Evolutionary conservation across 257 asterid species (phyloP), one percentile per base, ranked within the genome.

Genomic region (Anisodus acutangulus): DNA sequence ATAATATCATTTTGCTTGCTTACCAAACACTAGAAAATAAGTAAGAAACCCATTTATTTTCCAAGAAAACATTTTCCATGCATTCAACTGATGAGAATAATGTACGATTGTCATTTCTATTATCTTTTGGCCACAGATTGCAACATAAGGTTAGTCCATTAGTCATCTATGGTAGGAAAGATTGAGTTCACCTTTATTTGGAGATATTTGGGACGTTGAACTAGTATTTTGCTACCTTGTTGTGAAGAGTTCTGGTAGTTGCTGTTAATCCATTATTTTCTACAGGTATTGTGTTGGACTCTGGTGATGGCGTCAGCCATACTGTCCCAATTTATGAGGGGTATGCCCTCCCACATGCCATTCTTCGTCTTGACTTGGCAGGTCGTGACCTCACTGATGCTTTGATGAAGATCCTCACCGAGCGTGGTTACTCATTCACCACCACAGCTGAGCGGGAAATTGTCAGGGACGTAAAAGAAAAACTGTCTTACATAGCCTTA

Each of bases 261-360:
- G 11, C 11, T 2, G 81, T 63, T 76, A 37, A 76, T 76, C 26
- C 63, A 26, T 82, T 51, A 60, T 57, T 53, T 37, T 54, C 6
- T 80, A 72, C 83, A 89, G 90, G 91, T 81, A 87, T 89, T 39
- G 91, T 89, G 85, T 74, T 89, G 86, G 91, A 89, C 78, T 89
- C 91, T 26, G 91, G 91, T 81, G 91, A 89, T 83, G 91, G 91
- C 81, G 91, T 89, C 43, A 89, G 90, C 81, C 88, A 89, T 47
- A 87, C 90, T 51, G 91, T 89, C 62, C 91, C 91, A 62, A 89
- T 89, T 63, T 87, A 89, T 3, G 90, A 89, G 83, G 91, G 91
- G 37, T 87, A 89, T 82, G 87, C 91, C 55, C 84, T 87, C 60
- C 91, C 90, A 19, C 88, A 87, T 69, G 91, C 88, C 86, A 89